Evolutionary conservation across 2,329 filamentous ascomycete species (phyloP).

Genomic region (Dryadomyces quercus-mongolicae): DNA sequence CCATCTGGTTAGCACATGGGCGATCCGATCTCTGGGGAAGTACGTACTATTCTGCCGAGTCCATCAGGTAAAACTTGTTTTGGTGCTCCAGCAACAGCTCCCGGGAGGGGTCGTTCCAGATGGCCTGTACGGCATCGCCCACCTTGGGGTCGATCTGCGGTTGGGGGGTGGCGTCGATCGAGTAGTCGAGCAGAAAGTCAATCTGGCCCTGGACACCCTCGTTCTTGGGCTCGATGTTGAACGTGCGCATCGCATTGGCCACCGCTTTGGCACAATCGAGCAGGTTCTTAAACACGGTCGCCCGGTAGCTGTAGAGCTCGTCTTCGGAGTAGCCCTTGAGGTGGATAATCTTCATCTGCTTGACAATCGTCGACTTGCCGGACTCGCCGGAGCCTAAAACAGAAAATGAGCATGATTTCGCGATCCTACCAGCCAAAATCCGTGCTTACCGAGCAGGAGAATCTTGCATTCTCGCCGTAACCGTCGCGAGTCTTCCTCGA

Average conservation of each 20-base stretch:
- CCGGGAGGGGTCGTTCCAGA: constrained; percentile 85
- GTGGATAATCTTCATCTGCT: constrained; percentile 99
- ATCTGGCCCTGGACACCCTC: constrained; percentile 62
- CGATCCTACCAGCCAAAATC: neutral
- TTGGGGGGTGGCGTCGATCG: constrained; percentile 81
- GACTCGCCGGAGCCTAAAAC: constrained; percentile 89
- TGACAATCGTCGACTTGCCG: constrained; percentile 97
- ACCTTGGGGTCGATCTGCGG: constrained; percentile 71
- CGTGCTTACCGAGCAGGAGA: constrained; percentile 66
- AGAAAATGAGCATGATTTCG: neutral
- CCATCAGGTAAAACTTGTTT: constrained; percentile 98
- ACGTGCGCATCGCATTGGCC: constrained; percentile 83
- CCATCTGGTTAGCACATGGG: neutral
- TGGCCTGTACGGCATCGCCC: constrained; percentile 66
- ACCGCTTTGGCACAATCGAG: constrained; percentile 93
- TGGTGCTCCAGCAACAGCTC: constrained; percentile 80
- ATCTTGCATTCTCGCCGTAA: constrained; percentile 99
- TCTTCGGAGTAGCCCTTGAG: constrained; percentile 94
- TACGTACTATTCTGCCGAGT: constrained; percentile 91
- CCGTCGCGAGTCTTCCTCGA: constrained; percentile 89
- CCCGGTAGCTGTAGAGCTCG: constrained; percentile 84
- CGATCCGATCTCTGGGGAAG: neutral
- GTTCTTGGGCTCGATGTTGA: constrained; percentile 67
- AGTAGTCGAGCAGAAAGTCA: constrained; percentile 75
- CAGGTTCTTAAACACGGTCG: constrained; percentile 97